These are phyloP conservation scores for Saccharomycopsis malanga DNA, from an alignment of 805 yeast genomes.

Conservation along the genomic window DNA sequence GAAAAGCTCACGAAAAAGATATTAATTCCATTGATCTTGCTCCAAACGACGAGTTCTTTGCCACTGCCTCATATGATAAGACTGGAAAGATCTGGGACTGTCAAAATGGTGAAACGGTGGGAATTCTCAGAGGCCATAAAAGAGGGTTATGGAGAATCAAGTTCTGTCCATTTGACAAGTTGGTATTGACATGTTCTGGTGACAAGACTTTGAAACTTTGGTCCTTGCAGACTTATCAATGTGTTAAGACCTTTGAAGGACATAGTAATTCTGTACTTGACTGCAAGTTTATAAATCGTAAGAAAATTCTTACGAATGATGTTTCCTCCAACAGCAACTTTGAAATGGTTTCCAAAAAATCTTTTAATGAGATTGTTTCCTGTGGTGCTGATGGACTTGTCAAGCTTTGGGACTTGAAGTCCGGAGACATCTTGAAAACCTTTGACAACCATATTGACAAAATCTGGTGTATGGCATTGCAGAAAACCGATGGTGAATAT, in stretches of 20 bases:
- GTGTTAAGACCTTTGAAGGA: slow-evolving; percentile 83
- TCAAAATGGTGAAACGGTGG: slow-evolving; percentile 79
- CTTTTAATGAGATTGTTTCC: slow-evolving; percentile 28
- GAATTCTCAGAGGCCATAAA: slow-evolving; percentile 81
- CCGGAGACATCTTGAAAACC: slow-evolving; percentile 76
- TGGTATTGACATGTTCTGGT: slow-evolving; percentile 80
- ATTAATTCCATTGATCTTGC: slow-evolving; percentile 84
- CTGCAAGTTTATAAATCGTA: slow-evolving; percentile 58
- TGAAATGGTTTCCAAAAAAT: slow-evolving; percentile 11
- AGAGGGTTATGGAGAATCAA: slow-evolving; percentile 92
- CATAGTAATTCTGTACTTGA: slow-evolving; percentile 90
- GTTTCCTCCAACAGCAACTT: neutral
- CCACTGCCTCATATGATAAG: slow-evolving; percentile 92
- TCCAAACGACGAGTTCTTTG: slow-evolving; percentile 84
- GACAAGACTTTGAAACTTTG: slow-evolving; percentile 87
- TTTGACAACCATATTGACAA: slow-evolving; percentile 88
- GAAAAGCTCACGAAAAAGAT: slow-evolving; percentile 96
- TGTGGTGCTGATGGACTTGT: slow-evolving; percentile 94
- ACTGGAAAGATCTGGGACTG: slow-evolving; percentile 85
- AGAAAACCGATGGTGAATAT: slow-evolving; percentile 52
- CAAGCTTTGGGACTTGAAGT: slow-evolving; percentile 77
- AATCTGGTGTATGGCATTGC: slow-evolving; percentile 80
- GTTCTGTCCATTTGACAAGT: slow-evolving; percentile 74
- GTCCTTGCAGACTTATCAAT: slow-evolving; percentile 73
- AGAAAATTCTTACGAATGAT: slow-evolving; percentile 48